A percentile compares a stretch with the other conserved stretches of the same genome.
These are phyloP conservation scores for Biscogniauxia mediterranea DNA, from an alignment of 2,329 filamentous ascomycete species.

Conservation along the genomic window DNA sequence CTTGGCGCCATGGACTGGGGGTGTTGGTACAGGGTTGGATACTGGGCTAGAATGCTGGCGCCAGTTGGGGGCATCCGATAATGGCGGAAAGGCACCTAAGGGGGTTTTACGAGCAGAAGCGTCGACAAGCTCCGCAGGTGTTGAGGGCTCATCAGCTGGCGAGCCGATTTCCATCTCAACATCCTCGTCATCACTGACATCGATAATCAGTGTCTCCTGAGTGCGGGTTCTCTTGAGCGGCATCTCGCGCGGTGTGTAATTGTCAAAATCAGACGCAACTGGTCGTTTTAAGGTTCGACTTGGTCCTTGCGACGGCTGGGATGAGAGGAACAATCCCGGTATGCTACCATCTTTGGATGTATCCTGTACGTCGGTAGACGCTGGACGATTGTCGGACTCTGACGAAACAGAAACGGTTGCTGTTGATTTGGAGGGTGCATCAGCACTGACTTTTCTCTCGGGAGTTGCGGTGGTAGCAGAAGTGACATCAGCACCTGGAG, in stretches of 20 bases:
- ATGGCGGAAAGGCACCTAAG: slow-evolving; percentile 45
- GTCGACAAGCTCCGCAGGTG: slow-evolving; percentile 32
- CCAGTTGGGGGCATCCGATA: slow-evolving; percentile 39
- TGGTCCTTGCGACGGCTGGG: slow-evolving; percentile 25
- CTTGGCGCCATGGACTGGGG: slow-evolving; percentile 25
- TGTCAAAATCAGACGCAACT: slow-evolving; percentile 69
- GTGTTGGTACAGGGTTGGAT: slow-evolving; percentile 36
- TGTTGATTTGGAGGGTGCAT: slow-evolving; percentile 11
- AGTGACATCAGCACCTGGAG: slow-evolving; percentile 5
- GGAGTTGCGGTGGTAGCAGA: not conserved
- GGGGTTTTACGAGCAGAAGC: slow-evolving; percentile 37
- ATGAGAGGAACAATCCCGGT: slow-evolving; percentile 25
- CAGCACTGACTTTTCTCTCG: slow-evolving; percentile 2
- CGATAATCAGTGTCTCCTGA: slow-evolving; percentile 64
- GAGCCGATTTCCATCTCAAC: slow-evolving; percentile 68
- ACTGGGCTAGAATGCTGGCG: slow-evolving; percentile 42
- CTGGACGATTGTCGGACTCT: slow-evolving; percentile 11
- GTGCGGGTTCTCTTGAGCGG: slow-evolving; percentile 57
- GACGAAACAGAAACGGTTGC: slow-evolving; percentile 1
- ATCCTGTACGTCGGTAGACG: slow-evolving; percentile 13
- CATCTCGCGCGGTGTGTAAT: slow-evolving; percentile 41
- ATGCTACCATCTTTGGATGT: slow-evolving; percentile 23
- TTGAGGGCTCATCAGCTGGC: slow-evolving; percentile 41
- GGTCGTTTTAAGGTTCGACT: slow-evolving; percentile 51
- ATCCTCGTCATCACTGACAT: slow-evolving; percentile 75